Evolutionary conservation across 129 eudicot species (phyloP).

Genomic region (Cynara cardunculus): DNA sequence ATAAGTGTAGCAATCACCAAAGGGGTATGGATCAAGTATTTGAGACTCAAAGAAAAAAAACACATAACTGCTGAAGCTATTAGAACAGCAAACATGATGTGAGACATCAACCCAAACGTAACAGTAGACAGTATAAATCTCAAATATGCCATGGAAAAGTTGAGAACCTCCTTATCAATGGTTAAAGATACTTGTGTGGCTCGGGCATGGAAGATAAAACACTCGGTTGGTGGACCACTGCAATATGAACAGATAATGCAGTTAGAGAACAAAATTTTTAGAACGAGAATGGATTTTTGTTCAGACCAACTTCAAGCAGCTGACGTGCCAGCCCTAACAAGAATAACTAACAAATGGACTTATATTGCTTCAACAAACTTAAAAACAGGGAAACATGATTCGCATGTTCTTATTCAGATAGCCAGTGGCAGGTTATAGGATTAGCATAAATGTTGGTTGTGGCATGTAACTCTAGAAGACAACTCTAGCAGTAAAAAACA

Average conservation of each 20-base stretch:
- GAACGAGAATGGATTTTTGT: not conserved
- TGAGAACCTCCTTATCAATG: slow-evolving; percentile 40
- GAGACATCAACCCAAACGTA: not conserved
- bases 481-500: no score
- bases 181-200: slow-evolving; percentile 65
- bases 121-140: not conserved
- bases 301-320: no score
- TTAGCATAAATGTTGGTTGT: no score
- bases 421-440: no score
- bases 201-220: slow-evolving; percentile 89
- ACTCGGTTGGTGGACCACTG: slow-evolving; percentile 99
- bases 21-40: not conserved
- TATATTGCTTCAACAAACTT: no score
- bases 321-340: no score
- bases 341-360: no score
- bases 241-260: slow-evolving; percentile 13
- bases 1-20: not conserved
- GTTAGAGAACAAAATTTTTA: not conserved
- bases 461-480: no score
- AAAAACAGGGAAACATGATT: no score
- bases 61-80: not conserved
- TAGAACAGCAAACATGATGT: not conserved
- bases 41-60: no score
- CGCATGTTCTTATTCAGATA: no score
- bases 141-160: not conserved